phyloP scores from a whole-genome alignment of 257 asterid species.

The Solanum lycopersicoides region DNA sequence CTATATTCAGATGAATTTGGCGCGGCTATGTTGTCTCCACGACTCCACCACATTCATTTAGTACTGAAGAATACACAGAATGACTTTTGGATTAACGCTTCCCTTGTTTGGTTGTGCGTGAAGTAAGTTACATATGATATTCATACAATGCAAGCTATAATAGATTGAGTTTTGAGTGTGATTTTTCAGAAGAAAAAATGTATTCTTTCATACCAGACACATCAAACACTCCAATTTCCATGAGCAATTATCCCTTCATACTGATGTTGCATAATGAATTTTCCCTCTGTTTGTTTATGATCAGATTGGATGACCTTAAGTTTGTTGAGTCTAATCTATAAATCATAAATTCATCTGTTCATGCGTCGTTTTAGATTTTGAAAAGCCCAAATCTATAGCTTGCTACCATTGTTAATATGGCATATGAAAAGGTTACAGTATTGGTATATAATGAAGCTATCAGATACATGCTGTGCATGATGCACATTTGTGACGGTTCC shows the following conservation, averaged over 20 bases:
- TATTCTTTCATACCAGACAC: not conserved
- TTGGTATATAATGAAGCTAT: not conserved
- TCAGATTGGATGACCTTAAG: not conserved
- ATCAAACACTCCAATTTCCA: not conserved
- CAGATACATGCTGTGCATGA: not conserved
- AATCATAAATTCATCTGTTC: not conserved
- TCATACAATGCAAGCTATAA: not conserved
- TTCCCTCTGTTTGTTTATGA: not conserved
- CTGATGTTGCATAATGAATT: not conserved
- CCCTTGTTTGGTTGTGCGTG: not conserved
- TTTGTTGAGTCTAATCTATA: not conserved
- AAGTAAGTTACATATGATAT: not conserved
- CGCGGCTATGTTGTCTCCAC: not conserved
- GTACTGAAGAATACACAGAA: not conserved
- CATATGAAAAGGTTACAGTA: not conserved
- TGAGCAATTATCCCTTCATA: not conserved
- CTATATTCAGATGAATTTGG: not conserved
- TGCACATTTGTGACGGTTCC: not conserved
- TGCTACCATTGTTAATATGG: not conserved
- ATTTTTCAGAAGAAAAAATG: not conserved
- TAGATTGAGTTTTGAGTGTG: not conserved
- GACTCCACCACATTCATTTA: not conserved
- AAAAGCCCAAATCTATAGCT: not conserved
- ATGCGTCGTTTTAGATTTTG: not conserved
- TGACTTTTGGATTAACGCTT: not conserved